These are phyloP conservation scores for Hamigera avellanea DNA, from an alignment of 495 filamentous ascomycete genomes.

Conservation along the genomic window DNA sequence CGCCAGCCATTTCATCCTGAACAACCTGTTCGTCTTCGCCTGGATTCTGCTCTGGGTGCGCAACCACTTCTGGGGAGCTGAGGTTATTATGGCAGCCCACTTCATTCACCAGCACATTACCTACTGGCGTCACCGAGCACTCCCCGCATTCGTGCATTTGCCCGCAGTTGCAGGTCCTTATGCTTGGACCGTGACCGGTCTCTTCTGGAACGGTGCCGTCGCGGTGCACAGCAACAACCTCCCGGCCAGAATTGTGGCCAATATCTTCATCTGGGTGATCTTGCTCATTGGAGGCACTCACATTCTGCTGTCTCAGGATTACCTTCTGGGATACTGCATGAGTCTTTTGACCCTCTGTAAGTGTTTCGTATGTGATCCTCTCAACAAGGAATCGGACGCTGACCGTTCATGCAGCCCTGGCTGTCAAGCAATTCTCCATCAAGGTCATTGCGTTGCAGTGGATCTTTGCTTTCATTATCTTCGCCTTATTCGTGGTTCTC, in stretches of 20 bases:
- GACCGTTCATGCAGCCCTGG: slow-evolving; percentile 41
- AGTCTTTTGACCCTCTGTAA: slow-evolving; percentile 57
- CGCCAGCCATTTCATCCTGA: slow-evolving; percentile 72
- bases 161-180: slow-evolving; percentile 65
- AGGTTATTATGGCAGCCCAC: slow-evolving; percentile 66
- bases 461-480: slow-evolving; percentile 84
- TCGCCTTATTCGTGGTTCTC: slow-evolving; percentile 56
- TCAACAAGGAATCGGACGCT: slow-evolving; percentile 1
- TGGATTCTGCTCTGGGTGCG: slow-evolving; percentile 78
- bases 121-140: slow-evolving; percentile 65
- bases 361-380: slow-evolving; percentile 6
- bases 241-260: slow-evolving; percentile 64
- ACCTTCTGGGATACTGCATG: slow-evolving; percentile 68
- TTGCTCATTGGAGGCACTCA: slow-evolving; percentile 62
- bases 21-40: slow-evolving; percentile 66
- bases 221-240: slow-evolving; percentile 49
- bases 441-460: slow-evolving; percentile 70
- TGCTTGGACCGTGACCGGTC: slow-evolving; percentile 70
- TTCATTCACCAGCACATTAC: slow-evolving; percentile 64
- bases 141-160: slow-evolving; percentile 59
- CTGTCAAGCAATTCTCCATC: slow-evolving; percentile 60
- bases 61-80: slow-evolving; percentile 56
- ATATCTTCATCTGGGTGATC: slow-evolving; percentile 77
- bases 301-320: slow-evolving; percentile 62
- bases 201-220: slow-evolving; percentile 82